Percentiles rank a stretch among this genome's conserved stretches.
phyloP scores from a whole-genome alignment of 192 early-diverging fungal species.

The Pecoramyces ruminantium region DNA sequence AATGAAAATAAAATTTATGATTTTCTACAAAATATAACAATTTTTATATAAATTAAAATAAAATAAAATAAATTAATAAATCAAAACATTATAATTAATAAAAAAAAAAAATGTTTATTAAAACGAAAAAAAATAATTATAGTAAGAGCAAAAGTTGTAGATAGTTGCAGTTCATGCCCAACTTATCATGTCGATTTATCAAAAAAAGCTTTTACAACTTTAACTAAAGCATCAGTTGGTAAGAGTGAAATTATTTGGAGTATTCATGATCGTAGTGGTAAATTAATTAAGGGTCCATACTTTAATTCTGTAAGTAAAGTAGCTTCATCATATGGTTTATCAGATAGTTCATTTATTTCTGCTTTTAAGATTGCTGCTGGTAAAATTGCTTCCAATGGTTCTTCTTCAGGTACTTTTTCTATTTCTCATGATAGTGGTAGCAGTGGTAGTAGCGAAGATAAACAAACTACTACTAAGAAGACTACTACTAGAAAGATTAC shows the following conservation, averaged over 20 bases:
- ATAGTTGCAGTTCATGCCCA: background rate
- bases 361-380: background rate
- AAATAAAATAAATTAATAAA: too few relatives aligned
- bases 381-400: background rate
- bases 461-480: too few relatives aligned
- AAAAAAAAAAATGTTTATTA: too few relatives aligned
- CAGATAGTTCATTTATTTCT: background rate
- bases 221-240: background rate
- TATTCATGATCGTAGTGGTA: background rate
- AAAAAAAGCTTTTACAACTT: background rate
- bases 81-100: too few relatives aligned
- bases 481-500: too few relatives aligned
- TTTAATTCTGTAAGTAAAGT: background rate
- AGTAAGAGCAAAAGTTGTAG: background rate
- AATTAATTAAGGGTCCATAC: background rate
- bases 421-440: too few relatives aligned
- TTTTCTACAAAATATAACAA: too few relatives aligned
- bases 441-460: too few relatives aligned
- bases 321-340: background rate
- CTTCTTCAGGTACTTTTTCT: background rate
- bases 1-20: too few relatives aligned
- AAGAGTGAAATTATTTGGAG: background rate
- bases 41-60: too few relatives aligned
- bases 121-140: background rate
- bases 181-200: background rate